phyloP scores from a whole-genome alignment of 1,284 basidiomycete species.

The Mycosarcoma mackinlayi region DNA sequence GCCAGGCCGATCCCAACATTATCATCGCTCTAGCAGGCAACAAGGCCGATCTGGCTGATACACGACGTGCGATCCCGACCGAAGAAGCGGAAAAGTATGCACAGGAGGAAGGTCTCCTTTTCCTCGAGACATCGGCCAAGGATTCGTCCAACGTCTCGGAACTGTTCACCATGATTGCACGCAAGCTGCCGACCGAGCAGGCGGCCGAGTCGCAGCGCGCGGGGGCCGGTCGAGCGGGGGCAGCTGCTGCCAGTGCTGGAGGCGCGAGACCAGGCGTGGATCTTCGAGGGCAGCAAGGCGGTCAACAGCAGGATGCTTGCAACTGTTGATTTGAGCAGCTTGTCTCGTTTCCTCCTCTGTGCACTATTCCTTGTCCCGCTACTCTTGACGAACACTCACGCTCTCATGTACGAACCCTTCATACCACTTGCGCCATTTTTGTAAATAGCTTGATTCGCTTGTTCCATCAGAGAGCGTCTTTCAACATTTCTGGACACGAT shows the following conservation, averaged over 20 bases:
- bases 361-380: neutral
- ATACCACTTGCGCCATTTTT: conserved; percentile 20
- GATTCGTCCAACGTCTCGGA: conserved; percentile 87
- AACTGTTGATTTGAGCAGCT: conserved; percentile 41
- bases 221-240: conserved; percentile 36
- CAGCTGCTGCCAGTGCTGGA: conserved; percentile 19
- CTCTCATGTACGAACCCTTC: conserved; percentile 11
- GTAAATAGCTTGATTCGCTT: conserved; percentile 8
- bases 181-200: conserved; percentile 64
- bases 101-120: conserved; percentile 92
- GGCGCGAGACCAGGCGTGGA: conserved; percentile 51
- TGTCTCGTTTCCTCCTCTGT: neutral
- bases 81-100: conserved; percentile 85
- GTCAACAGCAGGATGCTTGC: conserved; percentile 52
- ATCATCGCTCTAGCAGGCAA: conserved; percentile 86
- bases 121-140: conserved; percentile 96
- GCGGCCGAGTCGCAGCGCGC: conserved; percentile 47
- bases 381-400: conserved; percentile 13
- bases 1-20: conserved; percentile 96
- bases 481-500: too few relatives aligned
- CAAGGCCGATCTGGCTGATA: conserved; percentile 85
- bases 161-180: conserved; percentile 70
- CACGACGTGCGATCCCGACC: conserved; percentile 61
- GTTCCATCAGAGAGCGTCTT: conserved; percentile 6
- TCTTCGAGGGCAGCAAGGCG: conserved; percentile 45